phyloP scores from a whole-genome alignment of 345 rosid genomes.

The Gossypium australe region DNA sequence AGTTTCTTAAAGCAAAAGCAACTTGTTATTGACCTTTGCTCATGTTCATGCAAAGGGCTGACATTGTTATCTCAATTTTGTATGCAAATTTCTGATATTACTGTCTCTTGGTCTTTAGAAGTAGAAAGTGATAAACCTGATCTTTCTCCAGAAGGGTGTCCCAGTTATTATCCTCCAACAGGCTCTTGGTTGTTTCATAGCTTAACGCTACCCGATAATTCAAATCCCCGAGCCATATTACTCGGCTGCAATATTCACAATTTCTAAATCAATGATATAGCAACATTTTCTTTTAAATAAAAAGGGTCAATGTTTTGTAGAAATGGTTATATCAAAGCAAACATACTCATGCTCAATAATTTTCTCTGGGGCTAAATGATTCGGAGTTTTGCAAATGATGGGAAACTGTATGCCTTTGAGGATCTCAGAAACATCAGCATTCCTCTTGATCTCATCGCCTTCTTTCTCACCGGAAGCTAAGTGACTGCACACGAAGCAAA shows the following conservation, averaged over 20 bases:
- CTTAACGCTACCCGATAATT: slow-evolving; percentile 77
- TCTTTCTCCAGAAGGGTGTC: slow-evolving; percentile 72
- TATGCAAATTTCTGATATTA: background rate
- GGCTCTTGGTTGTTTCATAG: slow-evolving; percentile 65
- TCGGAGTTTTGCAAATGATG: slow-evolving; percentile 57
- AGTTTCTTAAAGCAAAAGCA: background rate
- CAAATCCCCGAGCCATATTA: slow-evolving; percentile 92
- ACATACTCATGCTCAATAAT: slow-evolving; percentile 81
- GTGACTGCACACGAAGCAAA: slow-evolving; percentile 92
- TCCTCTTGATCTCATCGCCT: slow-evolving; percentile 85
- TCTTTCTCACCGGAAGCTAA: slow-evolving; percentile 98
- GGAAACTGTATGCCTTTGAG: slow-evolving; percentile 68
- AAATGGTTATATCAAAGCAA: background rate
- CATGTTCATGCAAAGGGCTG: background rate
- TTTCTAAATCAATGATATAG: background rate
- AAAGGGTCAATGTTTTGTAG: background rate
- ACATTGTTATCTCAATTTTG: background rate
- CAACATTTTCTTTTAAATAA: background rate
- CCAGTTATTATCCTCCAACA: slow-evolving; percentile 78
- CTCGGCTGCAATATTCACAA: slow-evolving; percentile 43
- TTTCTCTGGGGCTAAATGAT: slow-evolving; percentile 53
- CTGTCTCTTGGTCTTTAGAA: background rate
- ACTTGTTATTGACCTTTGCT: background rate
- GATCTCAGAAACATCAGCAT: slow-evolving; percentile 82
- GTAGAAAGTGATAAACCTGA: slow-evolving; percentile 45